Base-by-base conservation (phyloP, 495 filamentous ascomycete genomes). In the Cryomyces antarcticus region DNA sequence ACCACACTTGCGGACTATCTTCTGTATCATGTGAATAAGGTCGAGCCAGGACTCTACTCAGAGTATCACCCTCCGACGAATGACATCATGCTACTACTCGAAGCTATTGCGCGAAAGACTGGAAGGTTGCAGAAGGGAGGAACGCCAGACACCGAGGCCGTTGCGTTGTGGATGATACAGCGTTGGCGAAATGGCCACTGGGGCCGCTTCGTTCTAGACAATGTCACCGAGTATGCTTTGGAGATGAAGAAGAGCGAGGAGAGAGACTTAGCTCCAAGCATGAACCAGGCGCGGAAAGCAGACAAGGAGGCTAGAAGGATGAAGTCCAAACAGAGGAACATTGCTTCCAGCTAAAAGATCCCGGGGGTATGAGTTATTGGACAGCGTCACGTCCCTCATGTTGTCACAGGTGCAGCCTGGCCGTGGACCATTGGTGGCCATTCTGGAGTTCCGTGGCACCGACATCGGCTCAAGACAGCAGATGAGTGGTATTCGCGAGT, bases 1-100 rank as follows among this genome's bases (percentile, higher is more conserved):
- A 67, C 75, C 38, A 81, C 77, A 3, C 49, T 96, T 17, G 86
- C 82, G 7, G 89, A 97, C 52, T 97, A 92, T 55, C 60, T 96
- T 29, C 69, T 97, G 24, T 96, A 75, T 58, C 74, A 75, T 36
- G 62, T 97, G 30, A 97, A 97, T 49, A 52, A 69, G 35, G 59
- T 65, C 36, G 60, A 73, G 46, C 62, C 73, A 1, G 37, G 45
- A 13, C 55, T 69, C 33, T 95, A 95, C 56, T 44, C 61, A 13
- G 63, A 69, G 10, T 82, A 82, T 59, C 70, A 67, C 35, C 44
- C 52, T 9, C 82, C 86, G 9, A 95, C 89, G 0, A 94, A 97
- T 56, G 82, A 94, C 45, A 63, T 94, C 12, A 51, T 63, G 31
- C 65, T 68, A 17, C 70, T 93, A 6, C 61, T 96, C 11, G 66